Evolutionary conservation across 78 protist species (phyloP).

Genomic region (Speleostelium caveatum): DNA sequence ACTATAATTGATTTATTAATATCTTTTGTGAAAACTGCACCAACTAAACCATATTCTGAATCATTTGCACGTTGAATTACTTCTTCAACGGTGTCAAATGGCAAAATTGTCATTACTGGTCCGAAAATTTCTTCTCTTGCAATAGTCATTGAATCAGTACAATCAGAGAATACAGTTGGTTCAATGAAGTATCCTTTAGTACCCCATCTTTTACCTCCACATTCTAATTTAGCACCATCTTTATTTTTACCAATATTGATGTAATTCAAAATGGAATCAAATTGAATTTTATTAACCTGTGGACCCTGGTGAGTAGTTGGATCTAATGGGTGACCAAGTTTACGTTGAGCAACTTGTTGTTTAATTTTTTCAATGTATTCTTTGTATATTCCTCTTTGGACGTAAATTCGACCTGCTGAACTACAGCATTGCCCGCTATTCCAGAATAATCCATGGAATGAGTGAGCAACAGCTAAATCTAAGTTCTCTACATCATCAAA

Average conservation of each 20-base stretch:
- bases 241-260: constrained; percentile 72
- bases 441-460: constrained; percentile 41
- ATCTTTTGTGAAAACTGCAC: constrained; percentile 76
- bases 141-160: constrained; percentile 66
- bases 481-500: constrained; percentile 91
- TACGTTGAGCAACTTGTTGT: not conserved
- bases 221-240: constrained; percentile 63
- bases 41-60: constrained; percentile 87
- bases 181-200: constrained; percentile 82
- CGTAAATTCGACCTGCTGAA: constrained; percentile 87
- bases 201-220: constrained; percentile 54
- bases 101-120: constrained; percentile 82
- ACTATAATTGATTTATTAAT: constrained; percentile 31
- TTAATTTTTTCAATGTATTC: constrained; percentile 55
- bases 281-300: constrained; percentile 77
- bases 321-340: constrained; percentile 81
- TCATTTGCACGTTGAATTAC: constrained; percentile 87
- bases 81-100: constrained; percentile 80
- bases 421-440: constrained; percentile 88
- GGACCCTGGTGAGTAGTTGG: constrained; percentile 64
- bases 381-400: constrained; percentile 84
- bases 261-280: constrained; percentile 40
- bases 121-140: constrained; percentile 92
- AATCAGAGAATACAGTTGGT: constrained; percentile 87
- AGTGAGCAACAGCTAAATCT: constrained; percentile 65